Evolutionary conservation across 257 asterid genomes (phyloP), one percentile per base, ranked within the genome.

Genomic region (Echites panduratus): DNA sequence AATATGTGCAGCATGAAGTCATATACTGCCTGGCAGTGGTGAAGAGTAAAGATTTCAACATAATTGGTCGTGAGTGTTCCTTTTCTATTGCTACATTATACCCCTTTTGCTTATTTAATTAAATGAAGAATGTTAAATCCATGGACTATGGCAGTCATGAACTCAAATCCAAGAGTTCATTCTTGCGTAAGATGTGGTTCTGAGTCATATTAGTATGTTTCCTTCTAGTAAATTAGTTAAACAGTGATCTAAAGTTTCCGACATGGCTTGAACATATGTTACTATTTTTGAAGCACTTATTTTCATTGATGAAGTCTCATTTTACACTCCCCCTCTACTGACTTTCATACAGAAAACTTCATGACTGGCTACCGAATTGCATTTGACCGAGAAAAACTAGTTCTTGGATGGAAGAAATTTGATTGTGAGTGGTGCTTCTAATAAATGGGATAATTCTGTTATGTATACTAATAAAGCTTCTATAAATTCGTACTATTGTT

Each of bases 341-440:
- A 58, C 69, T 54, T 68, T 35, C 11, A n/a, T 27, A 62, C 90
- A 92, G 97, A 92, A 78, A 92, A 92, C 80, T 92, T 88, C 40
- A 88, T 92, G 96, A 85, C 89, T 29, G 96, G 97, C 72, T 88
- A 89, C 82, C 88, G 93, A 57, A 78, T 89, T 68, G 96, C 88
- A 75, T 89, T 92, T 82, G 96, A 92, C 75, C 85, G 97, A 64
- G 97, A 92, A 82, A 87, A 85, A 78, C 86, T 85, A 13, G 87
- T 87, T 56, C 97, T 89, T 40, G 97, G 96, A 62, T 87, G 96
- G 97, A 83, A 86, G 86, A 84, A 83, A 70, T 84, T 81, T 43
- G 84, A 91, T 73, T 88, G 96, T 88, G 82, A 83, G 97, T 82
- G 59, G 74, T 74, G 16, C 45, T 74, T 76, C 58, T 32, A 9